Evolutionary conservation across 805 yeast species (phyloP).

Genomic region (Ogataea paradorogensis): DNA sequence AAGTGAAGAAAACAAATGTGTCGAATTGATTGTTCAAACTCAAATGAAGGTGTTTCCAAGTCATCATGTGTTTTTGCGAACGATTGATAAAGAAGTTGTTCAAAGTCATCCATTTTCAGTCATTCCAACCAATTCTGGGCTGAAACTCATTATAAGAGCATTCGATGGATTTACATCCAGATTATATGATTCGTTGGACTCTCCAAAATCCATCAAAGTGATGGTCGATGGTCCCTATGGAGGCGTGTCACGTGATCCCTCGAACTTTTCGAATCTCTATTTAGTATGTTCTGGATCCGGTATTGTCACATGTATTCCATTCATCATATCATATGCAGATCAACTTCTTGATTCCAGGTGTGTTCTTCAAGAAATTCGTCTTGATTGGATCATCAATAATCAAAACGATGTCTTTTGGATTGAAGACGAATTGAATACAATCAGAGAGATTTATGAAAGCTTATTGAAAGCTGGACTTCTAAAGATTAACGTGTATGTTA

Average conservation of each 20-base stretch:
- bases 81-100: conserved; percentile 40
- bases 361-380: conserved; percentile 32
- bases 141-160: conserved; percentile 46
- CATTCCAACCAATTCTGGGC: conserved; percentile 32
- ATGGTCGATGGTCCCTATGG: conserved; percentile 58
- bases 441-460: background rate
- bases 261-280: conserved; percentile 42
- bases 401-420: conserved; percentile 31
- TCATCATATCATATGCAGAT: conserved; percentile 27
- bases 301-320: conserved; percentile 48
- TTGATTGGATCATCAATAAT: conserved; percentile 44
- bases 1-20: conserved; percentile 29
- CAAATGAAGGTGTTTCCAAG: conserved; percentile 50
- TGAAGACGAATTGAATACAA: background rate
- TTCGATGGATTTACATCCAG: conserved; percentile 45
- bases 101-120: conserved; percentile 61
- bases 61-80: conserved; percentile 52
- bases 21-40: conserved; percentile 35
- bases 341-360: conserved; percentile 19
- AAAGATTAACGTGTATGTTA: background rate
- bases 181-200: conserved; percentile 30
- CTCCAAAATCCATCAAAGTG: conserved; percentile 30
- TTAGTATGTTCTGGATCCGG: conserved; percentile 52
- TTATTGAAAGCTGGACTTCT: background rate
- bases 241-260: conserved; percentile 44